Conservation (phyloP, 495 filamentous ascomycete species). For the Penicillium manginii region DNA sequence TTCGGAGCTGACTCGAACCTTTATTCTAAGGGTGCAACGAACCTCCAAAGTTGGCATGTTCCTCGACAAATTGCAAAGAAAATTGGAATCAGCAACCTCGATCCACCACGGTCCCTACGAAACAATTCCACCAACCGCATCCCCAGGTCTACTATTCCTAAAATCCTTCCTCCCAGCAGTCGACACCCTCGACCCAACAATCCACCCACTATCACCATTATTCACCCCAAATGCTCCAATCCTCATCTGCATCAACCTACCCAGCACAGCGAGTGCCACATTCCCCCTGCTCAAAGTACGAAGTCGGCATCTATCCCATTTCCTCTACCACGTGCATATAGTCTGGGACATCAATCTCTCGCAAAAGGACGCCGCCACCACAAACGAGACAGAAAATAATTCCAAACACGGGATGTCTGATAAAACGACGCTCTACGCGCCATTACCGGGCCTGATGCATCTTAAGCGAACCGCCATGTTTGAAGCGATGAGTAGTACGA, state of each 20-base stretch:
- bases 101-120: conserved; percentile 27
- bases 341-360: conserved; percentile 31
- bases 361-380: background rate
- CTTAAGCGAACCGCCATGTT: conserved; percentile 33
- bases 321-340: conserved; percentile 25
- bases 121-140: conserved; percentile 17
- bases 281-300: conserved; percentile 25
- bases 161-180: conserved; percentile 24
- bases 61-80: too few species aligned
- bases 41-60: too few species aligned
- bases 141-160: conserved; percentile 29
- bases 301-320: conserved; percentile 16
- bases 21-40: too few species aligned
- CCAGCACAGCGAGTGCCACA: conserved; percentile 11
- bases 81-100: conserved; percentile 12
- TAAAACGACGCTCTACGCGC: conserved; percentile 15
- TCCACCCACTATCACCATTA: conserved; percentile 15
- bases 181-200: conserved; percentile 16
- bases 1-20: too few species aligned
- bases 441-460: conserved; percentile 7
- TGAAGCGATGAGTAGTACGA: conserved; percentile 25
- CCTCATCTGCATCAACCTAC: conserved; percentile 22
- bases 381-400: background rate
- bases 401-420: background rate
- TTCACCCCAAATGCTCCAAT: conserved; percentile 25